Evolutionary conservation across 352 stramenopile genomes (phyloP), one percentile per base, ranked within the genome.

Genomic region (Globisporangium rhizosaccharum): DNA sequence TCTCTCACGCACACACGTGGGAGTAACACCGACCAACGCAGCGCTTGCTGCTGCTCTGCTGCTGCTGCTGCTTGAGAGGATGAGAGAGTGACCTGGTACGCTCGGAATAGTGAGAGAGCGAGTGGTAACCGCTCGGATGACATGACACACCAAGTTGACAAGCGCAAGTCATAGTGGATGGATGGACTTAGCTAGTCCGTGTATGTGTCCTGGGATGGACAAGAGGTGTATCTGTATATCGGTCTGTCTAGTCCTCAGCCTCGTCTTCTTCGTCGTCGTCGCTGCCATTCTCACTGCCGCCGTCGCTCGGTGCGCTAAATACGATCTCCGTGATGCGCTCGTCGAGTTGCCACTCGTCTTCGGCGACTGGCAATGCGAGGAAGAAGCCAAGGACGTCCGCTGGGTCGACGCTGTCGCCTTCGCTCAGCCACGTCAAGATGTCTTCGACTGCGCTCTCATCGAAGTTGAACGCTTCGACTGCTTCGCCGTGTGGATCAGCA

Each of bases 321-420:
- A 91, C 68, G 46, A 89, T 88, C 64, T 88, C 71, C 25, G 79
- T 87, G 55, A 92, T 72, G 50, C 82, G 82, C 33, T 92, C 80
- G 63, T 92, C 82, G 14, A 92, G 56, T 20, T 78, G 72, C 82
- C 82, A 92, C 61, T 92, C 82, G 57, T 90, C 82, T 55, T 92
- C 82, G 50, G 76, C 72, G 39, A 87, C 67, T 12, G 82, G 82
- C 51, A 89, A 56, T 52, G 78, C 79, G 41, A 89, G 59, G 59
- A 90, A 87, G 56, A 90, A 92, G 25, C 75, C 70, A 14, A 89
- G 67, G 53, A 84, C 68, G 47, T 90, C 76, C 1, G 82, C 70
- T 1, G 75, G 71, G 12, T 89, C 76, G 7, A 88, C 53, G 25
- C 85, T 18, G 9, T 45, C 66, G 17, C 76, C 76, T 1, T 68